Evolutionary conservation across 108 stramenopile species (phyloP).

Genomic region (Seminavis robusta): DNA sequence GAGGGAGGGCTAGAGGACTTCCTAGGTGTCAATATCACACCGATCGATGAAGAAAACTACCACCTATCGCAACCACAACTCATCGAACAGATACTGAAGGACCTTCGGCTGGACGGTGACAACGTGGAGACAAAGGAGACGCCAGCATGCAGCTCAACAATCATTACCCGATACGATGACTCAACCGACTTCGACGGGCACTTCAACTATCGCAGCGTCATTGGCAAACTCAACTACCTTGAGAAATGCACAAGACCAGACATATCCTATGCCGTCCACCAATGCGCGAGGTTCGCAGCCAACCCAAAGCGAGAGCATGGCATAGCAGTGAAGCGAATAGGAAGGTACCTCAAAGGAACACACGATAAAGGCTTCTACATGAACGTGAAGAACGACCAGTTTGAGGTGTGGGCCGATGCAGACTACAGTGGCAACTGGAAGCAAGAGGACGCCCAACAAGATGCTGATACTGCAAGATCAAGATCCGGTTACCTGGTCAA

Average conservation of each 20-base stretch:
- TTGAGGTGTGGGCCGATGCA: constrained; percentile 47
- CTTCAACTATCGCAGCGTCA: constrained; percentile 27
- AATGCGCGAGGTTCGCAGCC: constrained; percentile 15
- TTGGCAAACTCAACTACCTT: constrained; percentile 34
- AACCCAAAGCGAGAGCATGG: constrained; percentile 22
- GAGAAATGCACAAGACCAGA: constrained; percentile 20
- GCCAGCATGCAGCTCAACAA: background rate
- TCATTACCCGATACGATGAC: constrained; percentile 1
- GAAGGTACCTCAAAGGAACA: constrained; percentile 21
- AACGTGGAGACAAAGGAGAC: constrained; percentile 3
- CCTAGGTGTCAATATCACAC: constrained; percentile 33
- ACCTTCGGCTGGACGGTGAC: constrained; percentile 6
- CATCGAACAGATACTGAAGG: constrained; percentile 19
- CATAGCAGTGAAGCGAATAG: constrained; percentile 14
- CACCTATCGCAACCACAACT: constrained; percentile 28
- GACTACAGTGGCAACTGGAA: constrained; percentile 11
- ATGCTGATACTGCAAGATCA: constrained; percentile 9
- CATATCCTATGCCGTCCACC: constrained; percentile 26
- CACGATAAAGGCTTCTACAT: constrained; percentile 16
- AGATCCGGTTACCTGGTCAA: constrained; percentile 7
- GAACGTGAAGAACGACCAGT: constrained; percentile 5
- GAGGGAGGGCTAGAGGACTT: constrained; percentile 47
- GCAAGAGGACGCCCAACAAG: background rate
- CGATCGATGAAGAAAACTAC: constrained; percentile 3
- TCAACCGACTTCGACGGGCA: constrained; percentile 1